These are phyloP conservation scores for Megacollybia platyphylla DNA, from an alignment of 1,284 basidiomycete species.

Conservation along the genomic window DNA sequence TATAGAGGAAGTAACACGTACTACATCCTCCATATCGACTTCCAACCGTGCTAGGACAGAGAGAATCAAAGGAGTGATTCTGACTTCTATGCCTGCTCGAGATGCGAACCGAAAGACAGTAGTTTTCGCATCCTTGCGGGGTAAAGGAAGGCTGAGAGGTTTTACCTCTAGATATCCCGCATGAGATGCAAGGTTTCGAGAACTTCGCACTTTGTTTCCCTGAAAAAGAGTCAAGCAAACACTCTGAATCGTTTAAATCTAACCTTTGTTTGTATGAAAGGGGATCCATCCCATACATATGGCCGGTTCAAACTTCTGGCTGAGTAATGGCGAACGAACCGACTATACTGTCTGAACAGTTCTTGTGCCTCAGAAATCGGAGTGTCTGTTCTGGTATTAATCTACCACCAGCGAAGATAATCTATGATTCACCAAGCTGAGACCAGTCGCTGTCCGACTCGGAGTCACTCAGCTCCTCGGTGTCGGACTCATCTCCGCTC, in stretches of 20 bases:
- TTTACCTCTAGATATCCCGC: background rate
- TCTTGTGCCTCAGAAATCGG: conserved; percentile 8
- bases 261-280: conserved; percentile 21
- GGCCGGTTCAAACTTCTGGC: conserved; percentile 14
- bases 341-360: conserved; percentile 26
- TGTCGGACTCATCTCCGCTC: conserved; percentile 67
- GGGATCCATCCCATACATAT: conserved; percentile 19
- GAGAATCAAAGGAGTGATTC: conserved; percentile 33
- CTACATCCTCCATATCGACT: conserved; percentile 27
- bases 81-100: conserved; percentile 18
- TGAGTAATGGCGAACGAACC: conserved; percentile 23
- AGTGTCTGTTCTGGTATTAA: background rate
- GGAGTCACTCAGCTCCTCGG: conserved; percentile 48
- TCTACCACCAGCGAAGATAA: background rate
- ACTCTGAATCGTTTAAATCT: background rate
- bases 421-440: conserved; percentile 16
- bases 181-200: too few species aligned
- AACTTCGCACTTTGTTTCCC: too few species aligned
- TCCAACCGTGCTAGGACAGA: conserved; percentile 22
- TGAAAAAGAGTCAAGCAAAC: background rate
- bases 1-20: conserved; percentile 13
- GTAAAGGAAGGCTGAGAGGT: background rate
- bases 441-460: conserved; percentile 45
- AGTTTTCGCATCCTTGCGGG: conserved; percentile 11
- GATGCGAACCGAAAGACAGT: conserved; percentile 22